phyloP scores from a whole-genome alignment of 441 rosid species.

The Brassica hybrid region DNA sequence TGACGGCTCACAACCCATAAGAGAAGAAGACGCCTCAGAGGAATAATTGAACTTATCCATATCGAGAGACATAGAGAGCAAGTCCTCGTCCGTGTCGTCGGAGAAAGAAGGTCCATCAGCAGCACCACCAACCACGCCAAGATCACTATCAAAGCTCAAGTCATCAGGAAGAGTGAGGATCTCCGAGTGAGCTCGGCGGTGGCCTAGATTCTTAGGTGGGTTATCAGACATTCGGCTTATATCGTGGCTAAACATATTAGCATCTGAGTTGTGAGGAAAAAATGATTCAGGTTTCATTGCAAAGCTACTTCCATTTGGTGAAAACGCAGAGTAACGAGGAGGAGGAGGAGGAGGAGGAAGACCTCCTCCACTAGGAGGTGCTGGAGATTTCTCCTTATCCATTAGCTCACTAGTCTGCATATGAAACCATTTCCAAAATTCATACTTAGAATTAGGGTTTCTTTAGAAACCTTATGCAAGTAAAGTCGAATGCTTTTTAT shows the following conservation, averaged over 20 bases:
- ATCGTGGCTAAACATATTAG: slow-evolving; percentile 75
- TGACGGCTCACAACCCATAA: slow-evolving; percentile 63
- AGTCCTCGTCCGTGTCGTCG: slow-evolving; percentile 85
- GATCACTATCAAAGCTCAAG: slow-evolving; percentile 93
- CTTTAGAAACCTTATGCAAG: background rate
- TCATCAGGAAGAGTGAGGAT: slow-evolving; percentile 97
- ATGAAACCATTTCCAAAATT: background rate
- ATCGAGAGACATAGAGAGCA: slow-evolving; percentile 83
- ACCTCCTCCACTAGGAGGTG: slow-evolving; percentile 43
- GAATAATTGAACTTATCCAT: slow-evolving; percentile 93
- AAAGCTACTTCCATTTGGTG: slow-evolving; percentile 32
- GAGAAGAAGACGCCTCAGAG: slow-evolving; percentile 73
- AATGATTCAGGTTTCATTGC: slow-evolving; percentile 37
- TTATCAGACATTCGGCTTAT: slow-evolving; percentile 91
- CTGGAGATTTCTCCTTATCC: slow-evolving; percentile 75
- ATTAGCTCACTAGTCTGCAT: slow-evolving; percentile 41
- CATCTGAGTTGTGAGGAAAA: slow-evolving; percentile 48
- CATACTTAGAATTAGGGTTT: slow-evolving; percentile 8
- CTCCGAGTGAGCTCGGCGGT: slow-evolving; percentile 97
- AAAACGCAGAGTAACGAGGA: slow-evolving; percentile 63
- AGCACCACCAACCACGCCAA: slow-evolving; percentile 77
- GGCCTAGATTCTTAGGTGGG: slow-evolving; percentile 86
- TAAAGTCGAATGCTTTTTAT: background rate
- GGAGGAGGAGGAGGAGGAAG: slow-evolving; percentile 58
- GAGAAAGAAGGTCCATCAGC: slow-evolving; percentile 77